phyloP scores from a whole-genome alignment of 352 stramenopile genomes.

The Thalassiosira livingstoniorum region DNA sequence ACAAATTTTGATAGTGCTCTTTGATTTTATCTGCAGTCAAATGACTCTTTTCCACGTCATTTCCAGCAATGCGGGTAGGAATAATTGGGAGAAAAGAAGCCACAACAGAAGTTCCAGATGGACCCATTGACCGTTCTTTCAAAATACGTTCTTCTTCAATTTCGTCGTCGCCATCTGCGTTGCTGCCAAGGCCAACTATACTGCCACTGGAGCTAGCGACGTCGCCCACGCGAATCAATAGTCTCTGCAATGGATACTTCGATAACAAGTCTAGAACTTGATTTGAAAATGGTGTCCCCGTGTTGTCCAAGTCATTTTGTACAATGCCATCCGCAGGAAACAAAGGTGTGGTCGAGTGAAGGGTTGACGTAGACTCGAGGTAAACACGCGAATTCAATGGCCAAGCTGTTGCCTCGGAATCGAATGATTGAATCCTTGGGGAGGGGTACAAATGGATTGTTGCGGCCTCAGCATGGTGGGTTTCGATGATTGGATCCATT shows the following conservation, averaged over 20 bases:
- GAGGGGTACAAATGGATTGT: slow-evolving; percentile 42
- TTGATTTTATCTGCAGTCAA: slow-evolving; percentile 5
- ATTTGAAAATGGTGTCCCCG: slow-evolving; percentile 47
- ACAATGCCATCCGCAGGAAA: slow-evolving; percentile 15
- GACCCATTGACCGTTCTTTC: slow-evolving; percentile 39
- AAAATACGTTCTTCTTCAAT: slow-evolving; percentile 32
- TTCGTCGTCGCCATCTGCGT: background rate
- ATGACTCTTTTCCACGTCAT: slow-evolving; percentile 6
- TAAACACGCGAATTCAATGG: slow-evolving; percentile 46
- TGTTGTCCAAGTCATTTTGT: slow-evolving; percentile 3
- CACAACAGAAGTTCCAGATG: slow-evolving; percentile 46
- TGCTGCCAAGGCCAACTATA: background rate
- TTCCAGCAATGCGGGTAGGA: background rate
- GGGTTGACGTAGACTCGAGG: slow-evolving; percentile 54
- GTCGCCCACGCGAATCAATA: slow-evolving; percentile 54
- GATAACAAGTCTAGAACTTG: slow-evolving; percentile 44
- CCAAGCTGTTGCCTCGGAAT: slow-evolving; percentile 13
- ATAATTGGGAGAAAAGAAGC: slow-evolving; percentile 41
- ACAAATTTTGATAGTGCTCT: slow-evolving; percentile 42
- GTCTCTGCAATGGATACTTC: slow-evolving; percentile 39
- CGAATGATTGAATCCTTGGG: background rate
- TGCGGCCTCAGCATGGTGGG: slow-evolving; percentile 40
- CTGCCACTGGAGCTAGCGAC: slow-evolving; percentile 15
- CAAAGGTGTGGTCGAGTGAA: slow-evolving; percentile 43
- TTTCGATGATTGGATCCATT: too few relatives aligned